phyloP scores from a whole-genome alignment of 257 asterid genomes.

The Echium plantagineum region DNA sequence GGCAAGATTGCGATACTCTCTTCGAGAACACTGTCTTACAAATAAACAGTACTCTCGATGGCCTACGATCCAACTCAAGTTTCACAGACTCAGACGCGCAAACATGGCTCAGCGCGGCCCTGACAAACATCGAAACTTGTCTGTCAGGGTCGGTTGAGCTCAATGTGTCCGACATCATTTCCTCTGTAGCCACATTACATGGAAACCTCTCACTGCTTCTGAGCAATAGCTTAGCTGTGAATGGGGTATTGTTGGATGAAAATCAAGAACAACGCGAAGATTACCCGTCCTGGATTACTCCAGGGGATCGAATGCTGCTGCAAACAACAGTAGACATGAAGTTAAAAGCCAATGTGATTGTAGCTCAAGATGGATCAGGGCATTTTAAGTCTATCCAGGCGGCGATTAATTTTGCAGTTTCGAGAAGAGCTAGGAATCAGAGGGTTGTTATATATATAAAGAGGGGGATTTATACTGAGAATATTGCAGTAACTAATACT shows the following conservation, averaged over 20 bases:
- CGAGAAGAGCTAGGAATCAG: too few species aligned
- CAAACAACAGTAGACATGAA: conserved; percentile 18
- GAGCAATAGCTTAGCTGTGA: conserved; percentile 51
- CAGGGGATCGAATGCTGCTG: conserved; percentile 33
- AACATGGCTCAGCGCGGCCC: conserved; percentile 79
- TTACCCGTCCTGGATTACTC: conserved; percentile 37
- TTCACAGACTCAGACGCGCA: conserved; percentile 32
- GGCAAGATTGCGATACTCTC: conserved; percentile 43
- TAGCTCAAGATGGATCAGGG: too few species aligned
- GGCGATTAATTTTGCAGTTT: too few species aligned
- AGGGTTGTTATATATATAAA: too few species aligned
- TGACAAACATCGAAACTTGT: conserved; percentile 50
- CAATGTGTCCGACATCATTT: conserved; percentile 33
- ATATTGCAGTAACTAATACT: too few species aligned
- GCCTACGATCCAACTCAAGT: conserved; percentile 20
- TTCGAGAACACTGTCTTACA: conserved; percentile 39
- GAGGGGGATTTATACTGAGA: too few species aligned
- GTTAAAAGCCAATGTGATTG: neutral
- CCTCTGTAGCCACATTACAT: conserved; percentile 23
- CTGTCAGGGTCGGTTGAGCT: conserved; percentile 36
- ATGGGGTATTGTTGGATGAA: conserved; percentile 25
- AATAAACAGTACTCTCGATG: conserved; percentile 28
- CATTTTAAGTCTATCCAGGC: too few species aligned
- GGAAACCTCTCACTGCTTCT: conserved; percentile 39
- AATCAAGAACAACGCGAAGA: conserved; percentile 6